phyloP scores from a whole-genome alignment of 2,329 filamentous ascomycete species.

The Fusarium torreyae region DNA sequence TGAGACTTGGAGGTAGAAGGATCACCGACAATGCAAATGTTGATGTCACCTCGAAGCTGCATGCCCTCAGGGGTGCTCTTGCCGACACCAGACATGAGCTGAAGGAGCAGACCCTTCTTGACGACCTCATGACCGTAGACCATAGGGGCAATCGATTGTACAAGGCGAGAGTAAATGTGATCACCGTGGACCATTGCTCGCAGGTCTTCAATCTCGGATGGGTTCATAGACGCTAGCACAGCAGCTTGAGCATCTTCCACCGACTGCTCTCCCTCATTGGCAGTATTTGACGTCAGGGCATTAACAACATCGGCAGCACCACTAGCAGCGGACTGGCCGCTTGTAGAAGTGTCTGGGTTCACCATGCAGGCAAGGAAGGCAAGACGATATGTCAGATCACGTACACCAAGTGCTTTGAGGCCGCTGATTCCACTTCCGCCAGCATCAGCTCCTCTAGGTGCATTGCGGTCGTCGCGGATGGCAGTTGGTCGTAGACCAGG shows the following conservation, averaged over 20 bases:
- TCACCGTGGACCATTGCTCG: slow-evolving; percentile 94
- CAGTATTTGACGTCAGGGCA: slow-evolving; percentile 76
- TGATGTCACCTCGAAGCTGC: slow-evolving; percentile 96
- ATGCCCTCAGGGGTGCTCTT: slow-evolving; percentile 95
- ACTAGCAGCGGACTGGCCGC: slow-evolving; percentile 78
- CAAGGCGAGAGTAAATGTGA: slow-evolving; percentile 92
- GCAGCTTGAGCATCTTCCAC: slow-evolving; percentile 91
- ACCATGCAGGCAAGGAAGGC: slow-evolving; percentile 99
- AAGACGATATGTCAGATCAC: slow-evolving; percentile 93
- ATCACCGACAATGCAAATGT: slow-evolving; percentile 98
- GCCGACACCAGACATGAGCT: slow-evolving; percentile 95
- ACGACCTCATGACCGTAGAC: slow-evolving; percentile 98
- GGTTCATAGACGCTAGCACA: slow-evolving; percentile 87
- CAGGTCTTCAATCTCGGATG: slow-evolving; percentile 90
- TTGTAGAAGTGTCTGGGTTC: slow-evolving; percentile 85
- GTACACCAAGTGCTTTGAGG: slow-evolving; percentile 91
- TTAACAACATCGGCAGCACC: slow-evolving; percentile 84
- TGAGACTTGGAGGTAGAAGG: slow-evolving; percentile 98
- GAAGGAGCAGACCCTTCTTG: slow-evolving; percentile 95
- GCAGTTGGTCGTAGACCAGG: slow-evolving; percentile 88
- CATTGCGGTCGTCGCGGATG: slow-evolving; percentile 84
- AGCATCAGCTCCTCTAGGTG: slow-evolving; percentile 80
- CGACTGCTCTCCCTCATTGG: slow-evolving; percentile 76
- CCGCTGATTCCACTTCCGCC: slow-evolving; percentile 89
- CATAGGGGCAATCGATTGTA: slow-evolving; percentile 95